Percentiles rank a stretch among this genome's conserved stretches.
phyloP scores from a whole-genome alignment of 2,329 filamentous ascomycete genomes.

The Claviceps africana region DNA sequence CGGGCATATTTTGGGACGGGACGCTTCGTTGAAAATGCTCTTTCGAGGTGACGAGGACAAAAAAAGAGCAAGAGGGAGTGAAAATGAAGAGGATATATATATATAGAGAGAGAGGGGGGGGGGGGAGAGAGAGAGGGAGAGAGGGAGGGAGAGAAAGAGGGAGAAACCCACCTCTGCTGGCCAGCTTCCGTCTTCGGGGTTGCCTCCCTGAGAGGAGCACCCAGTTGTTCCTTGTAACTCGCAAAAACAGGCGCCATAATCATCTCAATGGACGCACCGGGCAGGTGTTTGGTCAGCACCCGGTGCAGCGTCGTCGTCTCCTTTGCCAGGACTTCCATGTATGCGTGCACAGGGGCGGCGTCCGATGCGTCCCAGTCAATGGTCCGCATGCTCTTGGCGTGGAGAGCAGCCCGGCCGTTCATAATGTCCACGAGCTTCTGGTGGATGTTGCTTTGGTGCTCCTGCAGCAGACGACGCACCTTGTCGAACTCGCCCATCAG shows the following conservation, averaged over 20 bases:
- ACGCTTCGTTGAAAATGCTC: background rate
- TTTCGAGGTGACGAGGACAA: background rate
- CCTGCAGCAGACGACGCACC: slow-evolving; percentile 67
- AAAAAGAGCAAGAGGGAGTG: background rate
- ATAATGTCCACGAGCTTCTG: slow-evolving; percentile 92
- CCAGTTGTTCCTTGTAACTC: slow-evolving; percentile 69
- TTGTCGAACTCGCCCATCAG: slow-evolving; percentile 81
- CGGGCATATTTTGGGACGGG: no score
- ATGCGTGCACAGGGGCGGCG: slow-evolving; percentile 39
- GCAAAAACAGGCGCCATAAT: slow-evolving; percentile 80
- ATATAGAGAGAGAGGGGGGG: background rate
- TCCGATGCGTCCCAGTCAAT: slow-evolving; percentile 56
- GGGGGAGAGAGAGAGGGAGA: background rate
- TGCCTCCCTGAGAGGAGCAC: slow-evolving; percentile 52
- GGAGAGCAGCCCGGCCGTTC: slow-evolving; percentile 58
- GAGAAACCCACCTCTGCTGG: slow-evolving; percentile 49
- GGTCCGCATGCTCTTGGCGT: slow-evolving; percentile 60
- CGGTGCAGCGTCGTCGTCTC: slow-evolving; percentile 77
- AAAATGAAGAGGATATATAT: background rate
- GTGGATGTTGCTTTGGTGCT: slow-evolving; percentile 81
- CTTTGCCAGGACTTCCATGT: slow-evolving; percentile 78
- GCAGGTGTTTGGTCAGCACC: slow-evolving; percentile 68
- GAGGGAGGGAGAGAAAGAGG: background rate
- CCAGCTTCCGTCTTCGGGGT: slow-evolving; percentile 52
- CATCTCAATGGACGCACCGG: slow-evolving; percentile 59